These are phyloP conservation scores for Ganoderma sinense DNA, from an alignment of 1,284 basidiomycete genomes.

Conservation along the genomic window DNA sequence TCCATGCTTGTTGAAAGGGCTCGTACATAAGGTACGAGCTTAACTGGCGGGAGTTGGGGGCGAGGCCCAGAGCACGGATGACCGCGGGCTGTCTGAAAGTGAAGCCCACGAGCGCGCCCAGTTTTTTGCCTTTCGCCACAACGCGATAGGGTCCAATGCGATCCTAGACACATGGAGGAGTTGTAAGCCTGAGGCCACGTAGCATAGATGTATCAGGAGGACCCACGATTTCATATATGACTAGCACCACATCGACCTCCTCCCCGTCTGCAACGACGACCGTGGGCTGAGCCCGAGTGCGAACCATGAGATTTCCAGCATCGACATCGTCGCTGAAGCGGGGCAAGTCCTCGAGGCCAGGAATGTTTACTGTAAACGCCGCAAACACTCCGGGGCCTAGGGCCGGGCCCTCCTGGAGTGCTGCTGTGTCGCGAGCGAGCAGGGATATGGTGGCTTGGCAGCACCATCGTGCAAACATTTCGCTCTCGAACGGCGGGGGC, in stretches of 20 bases:
- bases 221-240: neutral
- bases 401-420: too few species aligned
- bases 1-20: neutral
- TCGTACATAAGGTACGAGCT: neutral
- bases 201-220: neutral
- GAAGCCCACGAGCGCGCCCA: neutral
- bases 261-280: neutral
- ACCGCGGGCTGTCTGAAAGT: neutral
- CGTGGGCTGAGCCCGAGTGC: neutral
- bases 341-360: neutral
- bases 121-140: neutral
- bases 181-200: neutral
- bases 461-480: too few species aligned
- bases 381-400: too few species aligned
- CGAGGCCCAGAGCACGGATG: neutral
- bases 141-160: neutral
- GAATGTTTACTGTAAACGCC: too few species aligned
- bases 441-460: too few species aligned
- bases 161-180: neutral
- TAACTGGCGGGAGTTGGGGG: neutral
- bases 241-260: neutral
- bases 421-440: too few species aligned
- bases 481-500: too few species aligned
- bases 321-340: neutral
- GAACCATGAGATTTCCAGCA: neutral